These are phyloP conservation scores for Articulospora tetracladia DNA, from an alignment of 495 filamentous ascomycete species.

Conservation along the genomic window DNA sequence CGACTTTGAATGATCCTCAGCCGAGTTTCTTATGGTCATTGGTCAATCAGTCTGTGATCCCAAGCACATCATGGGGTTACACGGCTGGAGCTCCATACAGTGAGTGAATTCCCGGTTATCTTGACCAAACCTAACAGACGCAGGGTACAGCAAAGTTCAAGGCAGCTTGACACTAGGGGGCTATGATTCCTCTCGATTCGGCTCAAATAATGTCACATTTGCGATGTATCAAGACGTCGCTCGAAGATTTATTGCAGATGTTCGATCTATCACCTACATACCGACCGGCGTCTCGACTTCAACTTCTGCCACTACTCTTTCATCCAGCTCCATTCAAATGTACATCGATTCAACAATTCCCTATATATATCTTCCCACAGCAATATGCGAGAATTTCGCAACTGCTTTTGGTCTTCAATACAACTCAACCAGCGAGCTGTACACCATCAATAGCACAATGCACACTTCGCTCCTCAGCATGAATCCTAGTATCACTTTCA, in stretches of 20 bases:
- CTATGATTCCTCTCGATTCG: conserved; percentile 48
- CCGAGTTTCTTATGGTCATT: conserved; percentile 46
- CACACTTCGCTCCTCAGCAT: conserved; percentile 36
- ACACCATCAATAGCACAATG: conserved; percentile 44
- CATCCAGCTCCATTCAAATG: conserved; percentile 29
- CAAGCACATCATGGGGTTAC: conserved; percentile 51
- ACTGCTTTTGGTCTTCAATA: conserved; percentile 45
- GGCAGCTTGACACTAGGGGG: conserved; percentile 52
- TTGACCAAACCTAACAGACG: neutral
- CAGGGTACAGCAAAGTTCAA: conserved; percentile 40
- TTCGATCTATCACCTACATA: conserved; percentile 8
- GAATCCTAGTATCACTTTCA: conserved; percentile 48
- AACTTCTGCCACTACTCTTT: conserved; percentile 22
- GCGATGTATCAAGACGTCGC: conserved; percentile 15
- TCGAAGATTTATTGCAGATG: neutral
- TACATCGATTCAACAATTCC: conserved; percentile 52
- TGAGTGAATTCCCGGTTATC: neutral
- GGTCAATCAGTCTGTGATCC: conserved; percentile 41
- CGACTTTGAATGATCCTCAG: conserved; percentile 27
- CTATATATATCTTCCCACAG: conserved; percentile 50
- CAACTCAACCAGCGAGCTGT: conserved; percentile 40
- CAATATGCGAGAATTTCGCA: conserved; percentile 50
- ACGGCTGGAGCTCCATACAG: conserved; percentile 51
- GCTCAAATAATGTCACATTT: conserved; percentile 43
- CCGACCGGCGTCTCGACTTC: neutral